Evolutionary conservation across 2,329 filamentous ascomycete genomes (phyloP).

Genomic region (Ceratocystis lukuohia): DNA sequence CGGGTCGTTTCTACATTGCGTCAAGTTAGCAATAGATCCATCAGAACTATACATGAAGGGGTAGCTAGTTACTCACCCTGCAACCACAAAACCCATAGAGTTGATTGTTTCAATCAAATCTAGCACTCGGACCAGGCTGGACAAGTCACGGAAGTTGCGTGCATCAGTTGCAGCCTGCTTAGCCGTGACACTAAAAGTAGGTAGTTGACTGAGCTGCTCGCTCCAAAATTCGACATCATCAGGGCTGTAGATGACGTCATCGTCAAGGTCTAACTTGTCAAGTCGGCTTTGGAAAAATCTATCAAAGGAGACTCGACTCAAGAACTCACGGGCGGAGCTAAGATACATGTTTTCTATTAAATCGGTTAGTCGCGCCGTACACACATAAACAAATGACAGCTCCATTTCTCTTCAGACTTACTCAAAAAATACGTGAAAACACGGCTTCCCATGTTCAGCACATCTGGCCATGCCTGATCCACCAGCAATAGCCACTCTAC

Average conservation of each 20-base stretch:
- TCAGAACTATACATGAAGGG: background rate
- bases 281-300: slow-evolving; percentile 32
- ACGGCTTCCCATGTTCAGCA: slow-evolving; percentile 53
- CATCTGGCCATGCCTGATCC: slow-evolving; percentile 55
- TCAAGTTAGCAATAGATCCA: background rate
- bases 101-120: slow-evolving; percentile 56
- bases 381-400: slow-evolving; percentile 21
- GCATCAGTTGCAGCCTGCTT: slow-evolving; percentile 41
- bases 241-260: slow-evolving; percentile 26
- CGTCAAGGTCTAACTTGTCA: slow-evolving; percentile 28
- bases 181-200: slow-evolving; percentile 24
- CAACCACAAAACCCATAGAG: slow-evolving; percentile 38
- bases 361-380: slow-evolving; percentile 16
- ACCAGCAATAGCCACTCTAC: slow-evolving; percentile 76
- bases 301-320: slow-evolving; percentile 37
- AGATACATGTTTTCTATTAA: slow-evolving; percentile 37
- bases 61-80: slow-evolving; percentile 33
- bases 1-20: slow-evolving; percentile 24
- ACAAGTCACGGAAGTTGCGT: slow-evolving; percentile 53
- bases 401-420: slow-evolving; percentile 38
- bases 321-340: slow-evolving; percentile 41
- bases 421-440: slow-evolving; percentile 76
- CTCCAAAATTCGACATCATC: slow-evolving; percentile 32
- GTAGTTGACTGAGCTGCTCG: slow-evolving; percentile 22
- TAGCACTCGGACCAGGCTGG: slow-evolving; percentile 50